Conservation (phyloP, 164 flowering plant species). For the Cinnamomum chago region DNA sequence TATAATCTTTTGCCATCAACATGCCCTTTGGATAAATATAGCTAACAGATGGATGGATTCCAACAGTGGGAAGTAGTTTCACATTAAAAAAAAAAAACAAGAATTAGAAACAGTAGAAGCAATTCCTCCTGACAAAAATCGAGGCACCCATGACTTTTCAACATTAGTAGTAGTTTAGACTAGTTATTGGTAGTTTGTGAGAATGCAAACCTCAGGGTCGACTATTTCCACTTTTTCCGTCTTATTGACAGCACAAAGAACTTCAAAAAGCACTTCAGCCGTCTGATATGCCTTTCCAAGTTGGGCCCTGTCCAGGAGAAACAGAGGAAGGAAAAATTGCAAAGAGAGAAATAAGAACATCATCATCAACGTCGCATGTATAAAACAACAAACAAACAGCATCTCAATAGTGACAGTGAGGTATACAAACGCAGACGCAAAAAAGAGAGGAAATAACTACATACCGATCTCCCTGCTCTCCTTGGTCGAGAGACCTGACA, state of each 20-base stretch:
- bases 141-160: not conserved
- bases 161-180: not conserved
- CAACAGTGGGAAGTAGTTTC: too few relatives aligned
- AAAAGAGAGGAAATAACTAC: not conserved
- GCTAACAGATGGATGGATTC: too few relatives aligned
- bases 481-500: conserved; percentile 80
- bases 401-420: not conserved
- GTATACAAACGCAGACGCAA: not conserved
- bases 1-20: too few relatives aligned
- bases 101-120: not conserved
- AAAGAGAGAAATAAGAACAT: not conserved
- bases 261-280: conserved; percentile 98
- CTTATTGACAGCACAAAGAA: conserved; percentile 93
- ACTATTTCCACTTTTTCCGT: conserved; percentile 94
- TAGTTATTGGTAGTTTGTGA: not conserved
- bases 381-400: not conserved
- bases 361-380: not conserved
- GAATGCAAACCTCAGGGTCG: conserved; percentile 79
- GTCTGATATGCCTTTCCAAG: conserved; percentile 94
- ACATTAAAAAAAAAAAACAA: too few relatives aligned
- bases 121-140: not conserved
- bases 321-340: not conserved
- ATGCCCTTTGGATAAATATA: too few relatives aligned
- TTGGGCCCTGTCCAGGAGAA: conserved; percentile 55
- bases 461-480: conserved; percentile 94